Percentiles rank a stretch among this genome's conserved stretches.
Evolutionary conservation across 2,329 filamentous ascomycete genomes (phyloP).

Genomic region (Neofusicoccum sp.): DNA sequence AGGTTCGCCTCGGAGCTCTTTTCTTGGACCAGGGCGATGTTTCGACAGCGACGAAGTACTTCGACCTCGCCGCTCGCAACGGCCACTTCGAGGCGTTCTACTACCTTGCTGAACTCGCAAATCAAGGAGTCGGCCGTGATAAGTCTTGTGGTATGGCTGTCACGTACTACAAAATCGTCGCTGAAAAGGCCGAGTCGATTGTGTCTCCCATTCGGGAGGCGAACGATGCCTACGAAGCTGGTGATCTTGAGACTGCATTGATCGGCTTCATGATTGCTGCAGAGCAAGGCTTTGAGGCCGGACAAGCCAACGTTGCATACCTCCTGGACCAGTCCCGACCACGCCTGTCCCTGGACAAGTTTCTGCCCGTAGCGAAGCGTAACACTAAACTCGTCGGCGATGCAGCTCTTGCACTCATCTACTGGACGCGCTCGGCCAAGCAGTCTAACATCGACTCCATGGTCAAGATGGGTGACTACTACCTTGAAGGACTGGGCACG

Average conservation of each 20-base stretch:
- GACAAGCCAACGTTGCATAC: conserved; percentile 86
- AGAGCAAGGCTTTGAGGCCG: conserved; percentile 87
- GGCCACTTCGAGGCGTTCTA: conserved; percentile 87
- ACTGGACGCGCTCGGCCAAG: conserved; percentile 92
- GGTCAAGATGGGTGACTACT: conserved; percentile 99
- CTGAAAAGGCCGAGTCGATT: conserved; percentile 83
- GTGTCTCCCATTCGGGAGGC: conserved; percentile 81
- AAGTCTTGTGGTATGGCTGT: conserved; percentile 74
- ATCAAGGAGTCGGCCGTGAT: conserved; percentile 77
- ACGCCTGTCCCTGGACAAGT: conserved; percentile 52
- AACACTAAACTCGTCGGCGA: conserved; percentile 54
- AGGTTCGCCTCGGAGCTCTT: conserved; percentile 78
- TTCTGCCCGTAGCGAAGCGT: conserved; percentile 48
- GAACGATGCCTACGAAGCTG: conserved; percentile 75
- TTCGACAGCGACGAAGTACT: conserved; percentile 76
- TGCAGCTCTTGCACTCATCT: conserved; percentile 72
- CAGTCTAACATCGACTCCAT: conserved; percentile 91
- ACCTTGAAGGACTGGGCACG: conserved; percentile 77
- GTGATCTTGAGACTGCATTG: conserved; percentile 76
- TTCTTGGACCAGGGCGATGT: conserved; percentile 88
- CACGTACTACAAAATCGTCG: conserved; percentile 83
- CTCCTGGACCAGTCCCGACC: conserved; percentile 67
- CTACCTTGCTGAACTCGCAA: conserved; percentile 83
- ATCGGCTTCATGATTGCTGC: conserved; percentile 82
- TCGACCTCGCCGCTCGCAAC: conserved; percentile 79